Conservation (phyloP, 2,329 filamentous ascomycete genomes). For the Neonectria hederae region DNA sequence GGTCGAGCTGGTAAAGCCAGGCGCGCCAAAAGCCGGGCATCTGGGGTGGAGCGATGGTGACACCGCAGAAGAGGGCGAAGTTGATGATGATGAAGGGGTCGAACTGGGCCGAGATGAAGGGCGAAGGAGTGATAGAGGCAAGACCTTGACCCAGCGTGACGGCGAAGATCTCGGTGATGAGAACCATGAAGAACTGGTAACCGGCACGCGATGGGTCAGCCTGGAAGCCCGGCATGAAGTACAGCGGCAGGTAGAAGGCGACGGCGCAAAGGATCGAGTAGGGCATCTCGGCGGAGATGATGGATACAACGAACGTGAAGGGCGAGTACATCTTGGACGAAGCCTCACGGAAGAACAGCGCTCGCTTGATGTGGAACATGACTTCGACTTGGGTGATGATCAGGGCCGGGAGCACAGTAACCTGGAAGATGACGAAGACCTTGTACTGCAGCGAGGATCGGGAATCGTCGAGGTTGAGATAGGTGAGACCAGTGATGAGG, state of each 20-base stretch:
- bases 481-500: conserved; percentile 81
- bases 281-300: conserved; percentile 85
- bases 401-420: conserved; percentile 83
- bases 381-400: conserved; percentile 84
- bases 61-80: conserved; percentile 88
- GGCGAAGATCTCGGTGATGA: conserved; percentile 85
- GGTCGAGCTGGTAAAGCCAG: conserved; percentile 73
- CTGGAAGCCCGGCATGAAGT: conserved; percentile 84
- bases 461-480: conserved; percentile 79
- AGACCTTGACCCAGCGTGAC: conserved; percentile 82
- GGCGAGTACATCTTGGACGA: conserved; percentile 87
- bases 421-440: conserved; percentile 91
- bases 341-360: conserved; percentile 87
- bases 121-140: conserved; percentile 78
- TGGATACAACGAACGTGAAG: conserved; percentile 78
- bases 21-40: conserved; percentile 81
- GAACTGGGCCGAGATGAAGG: conserved; percentile 81
- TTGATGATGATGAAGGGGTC: conserved; percentile 86
- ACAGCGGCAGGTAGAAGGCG: conserved; percentile 82
- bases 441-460: conserved; percentile 82
- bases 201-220: conserved; percentile 72
- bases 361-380: conserved; percentile 81
- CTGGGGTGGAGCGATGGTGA: conserved; percentile 80
- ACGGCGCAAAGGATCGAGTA: conserved; percentile 85
- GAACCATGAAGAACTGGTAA: conserved; percentile 86